These are phyloP conservation scores for Astrocystis sublimbata DNA, from an alignment of 495 filamentous ascomycete species.

Conservation along the genomic window DNA sequence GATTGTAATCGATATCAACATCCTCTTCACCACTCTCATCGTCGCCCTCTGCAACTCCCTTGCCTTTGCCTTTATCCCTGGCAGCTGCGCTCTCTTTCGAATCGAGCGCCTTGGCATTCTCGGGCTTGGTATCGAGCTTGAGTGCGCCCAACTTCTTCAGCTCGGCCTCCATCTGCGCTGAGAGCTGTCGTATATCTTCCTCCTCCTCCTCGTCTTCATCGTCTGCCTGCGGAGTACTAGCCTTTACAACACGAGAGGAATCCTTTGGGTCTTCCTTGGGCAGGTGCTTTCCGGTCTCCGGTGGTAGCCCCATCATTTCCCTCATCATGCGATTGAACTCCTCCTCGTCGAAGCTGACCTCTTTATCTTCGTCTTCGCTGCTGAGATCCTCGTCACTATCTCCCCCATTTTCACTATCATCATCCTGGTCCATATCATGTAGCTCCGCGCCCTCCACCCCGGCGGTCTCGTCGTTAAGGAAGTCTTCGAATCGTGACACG, in stretches of 20 bases:
- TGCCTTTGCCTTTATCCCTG: conserved; percentile 25
- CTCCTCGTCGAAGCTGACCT: conserved; percentile 78
- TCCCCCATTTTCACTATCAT: conserved; percentile 40
- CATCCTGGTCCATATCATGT: conserved; percentile 72
- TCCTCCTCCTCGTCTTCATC: conserved; percentile 71
- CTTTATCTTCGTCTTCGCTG: conserved; percentile 67
- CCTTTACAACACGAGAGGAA: neutral
- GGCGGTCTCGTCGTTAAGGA: conserved; percentile 82
- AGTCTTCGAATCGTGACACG: conserved; percentile 88
- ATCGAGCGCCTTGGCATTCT: conserved; percentile 26
- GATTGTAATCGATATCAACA: conserved; percentile 77
- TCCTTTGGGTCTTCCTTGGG: neutral
- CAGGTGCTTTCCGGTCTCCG: conserved; percentile 23
- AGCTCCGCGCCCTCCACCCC: conserved; percentile 76
- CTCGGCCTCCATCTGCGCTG: conserved; percentile 79
- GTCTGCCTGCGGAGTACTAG: conserved; percentile 31
- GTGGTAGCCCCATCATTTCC: conserved; percentile 88
- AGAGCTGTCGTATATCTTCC: conserved; percentile 69
- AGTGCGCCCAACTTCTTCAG: conserved; percentile 75
- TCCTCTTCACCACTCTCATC: conserved; percentile 52
- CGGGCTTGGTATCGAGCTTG: conserved; percentile 53
- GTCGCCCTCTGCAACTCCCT: conserved; percentile 14
- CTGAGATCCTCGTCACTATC: conserved; percentile 39
- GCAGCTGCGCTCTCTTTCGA: conserved; percentile 3
- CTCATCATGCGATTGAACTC: conserved; percentile 87